Evolutionary conservation across 2,329 filamentous ascomycete genomes (phyloP), one percentile per base, ranked within the genome.

Genomic region (Hypoxylon sp.): DNA sequence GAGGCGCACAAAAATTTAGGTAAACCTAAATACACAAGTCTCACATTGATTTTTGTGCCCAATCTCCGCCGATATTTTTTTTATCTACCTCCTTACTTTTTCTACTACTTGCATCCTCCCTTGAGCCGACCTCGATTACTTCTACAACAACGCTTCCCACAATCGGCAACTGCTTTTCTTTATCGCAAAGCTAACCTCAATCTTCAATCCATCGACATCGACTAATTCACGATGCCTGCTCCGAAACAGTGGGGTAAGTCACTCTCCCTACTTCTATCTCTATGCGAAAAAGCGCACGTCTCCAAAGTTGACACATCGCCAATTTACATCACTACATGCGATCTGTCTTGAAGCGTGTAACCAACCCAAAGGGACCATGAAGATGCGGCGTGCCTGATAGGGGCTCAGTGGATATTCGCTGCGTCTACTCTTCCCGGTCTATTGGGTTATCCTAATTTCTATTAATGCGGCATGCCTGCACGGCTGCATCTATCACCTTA

Each of bases 171-270:
- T 21, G 28, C 38, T 23, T 49, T 30, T 52, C 17, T 14, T 34
- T 10, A 52, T 56, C 21, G 36, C 58, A 45, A 46, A 36, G 19
- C 5, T 14, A 38, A 43, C n/a, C 21, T 4, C 38, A 38, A 58
- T 49, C 28, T 30, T 13, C 3, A 36, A 53, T 52, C 36, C 4
- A 56, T 45, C 28, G 19, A 55, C 49, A 19, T 53, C 19, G 62
- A 65, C 50, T 36, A 30, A 38, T 55, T 50, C 68, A 78, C 46
- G 38, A 82, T 81, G 80, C 74, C 80, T 72, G 67, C 78, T 45
- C 71, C 38, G 14, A 80, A 81, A 72, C 73, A 77, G 78, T 81
- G 80, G 80, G 80, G 80, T 82, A 77, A 77, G 80, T 80, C 30
- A 46, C 62, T 59, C 46, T 70, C 63, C 69, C 63, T 51, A 56